Percentiles rank a stretch among this genome's conserved stretches.
phyloP scores from a whole-genome alignment of 2,329 filamentous ascomycete genomes.

The Talaromyces sp. region DNA sequence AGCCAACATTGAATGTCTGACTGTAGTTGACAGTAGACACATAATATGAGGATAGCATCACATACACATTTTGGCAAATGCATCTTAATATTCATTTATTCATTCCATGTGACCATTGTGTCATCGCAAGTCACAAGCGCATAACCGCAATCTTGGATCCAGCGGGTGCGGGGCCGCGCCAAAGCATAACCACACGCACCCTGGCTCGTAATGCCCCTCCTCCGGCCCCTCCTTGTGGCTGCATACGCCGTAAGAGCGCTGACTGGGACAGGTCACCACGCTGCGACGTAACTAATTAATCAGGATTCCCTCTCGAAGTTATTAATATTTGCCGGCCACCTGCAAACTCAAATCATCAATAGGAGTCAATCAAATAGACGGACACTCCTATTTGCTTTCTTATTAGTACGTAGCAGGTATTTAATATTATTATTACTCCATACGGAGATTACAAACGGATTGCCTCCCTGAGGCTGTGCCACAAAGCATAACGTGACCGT shows the following conservation, averaged over 20 bases:
- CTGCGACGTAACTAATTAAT: neutral
- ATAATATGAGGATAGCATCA: neutral
- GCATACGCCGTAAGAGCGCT: neutral
- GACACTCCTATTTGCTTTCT: neutral
- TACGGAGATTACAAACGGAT: no score
- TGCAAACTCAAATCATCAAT: neutral
- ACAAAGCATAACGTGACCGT: neutral
- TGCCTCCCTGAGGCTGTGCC: neutral
- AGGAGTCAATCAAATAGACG: neutral
- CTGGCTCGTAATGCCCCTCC: conserved; percentile 1
- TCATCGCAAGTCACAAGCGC: conserved; percentile 3
- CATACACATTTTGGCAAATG: no score
- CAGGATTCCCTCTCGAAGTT: neutral
- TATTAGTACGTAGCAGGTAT: neutral
- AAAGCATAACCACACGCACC: conserved; percentile 13
- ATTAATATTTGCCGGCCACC: no score
- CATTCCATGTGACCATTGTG: neutral
- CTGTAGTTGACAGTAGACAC: neutral
- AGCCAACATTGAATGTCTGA: neutral
- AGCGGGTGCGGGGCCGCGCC: conserved; percentile 20
- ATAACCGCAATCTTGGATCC: conserved; percentile 20
- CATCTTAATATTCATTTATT: no score
- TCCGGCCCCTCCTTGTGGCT: conserved; percentile 6
- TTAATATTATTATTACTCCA: no score
- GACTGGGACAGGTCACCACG: neutral